Evolutionary conservation across 2,329 filamentous ascomycete species (phyloP).

Genomic region (Seiridium cupressi): DNA sequence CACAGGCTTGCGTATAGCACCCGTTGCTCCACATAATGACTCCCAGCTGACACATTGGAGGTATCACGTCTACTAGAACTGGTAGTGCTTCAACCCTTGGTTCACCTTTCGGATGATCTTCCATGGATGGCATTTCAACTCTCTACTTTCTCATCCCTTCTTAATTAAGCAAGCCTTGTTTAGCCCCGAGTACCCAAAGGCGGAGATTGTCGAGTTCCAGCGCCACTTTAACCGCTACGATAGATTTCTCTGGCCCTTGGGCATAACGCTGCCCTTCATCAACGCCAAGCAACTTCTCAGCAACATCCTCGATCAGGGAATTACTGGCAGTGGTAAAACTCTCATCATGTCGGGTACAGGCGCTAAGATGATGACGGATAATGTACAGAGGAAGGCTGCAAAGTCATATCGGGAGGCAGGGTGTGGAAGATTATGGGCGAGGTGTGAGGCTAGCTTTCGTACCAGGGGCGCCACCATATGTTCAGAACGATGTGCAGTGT

Average conservation of each 20-base stretch:
- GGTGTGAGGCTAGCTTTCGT: slow-evolving; percentile 42
- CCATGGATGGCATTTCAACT: slow-evolving; percentile 48
- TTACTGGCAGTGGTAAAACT: slow-evolving; percentile 24
- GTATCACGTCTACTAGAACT: slow-evolving; percentile 41
- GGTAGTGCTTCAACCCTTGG: slow-evolving; percentile 44
- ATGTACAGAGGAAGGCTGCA: slow-evolving; percentile 36
- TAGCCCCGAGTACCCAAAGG: slow-evolving; percentile 37
- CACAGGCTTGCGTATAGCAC: slow-evolving; percentile 42
- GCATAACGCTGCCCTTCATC: slow-evolving; percentile 44
- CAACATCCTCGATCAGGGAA: slow-evolving; percentile 28
- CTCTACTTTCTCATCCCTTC: slow-evolving; percentile 48
- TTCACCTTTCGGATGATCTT: slow-evolving; percentile 44
- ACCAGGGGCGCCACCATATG: slow-evolving; percentile 47
- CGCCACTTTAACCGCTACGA: slow-evolving; percentile 45
- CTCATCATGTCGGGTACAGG: slow-evolving; percentile 36
- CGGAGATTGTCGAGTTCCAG: slow-evolving; percentile 40
- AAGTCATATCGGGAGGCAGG: slow-evolving; percentile 32
- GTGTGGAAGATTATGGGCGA: slow-evolving; percentile 23
- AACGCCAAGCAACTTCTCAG: slow-evolving; percentile 36
- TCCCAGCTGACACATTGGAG: slow-evolving; percentile 13
- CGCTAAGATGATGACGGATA: slow-evolving; percentile 39
- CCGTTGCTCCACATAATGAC: not conserved
- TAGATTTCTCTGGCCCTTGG: slow-evolving; percentile 49
- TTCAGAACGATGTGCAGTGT: slow-evolving; percentile 52
- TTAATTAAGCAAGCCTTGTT: slow-evolving; percentile 52